Evolutionary conservation across 202 grass and related monocot species (phyloP), one percentile per base, ranked within the genome.

Genomic region (Sporobolus alterniflorus): DNA sequence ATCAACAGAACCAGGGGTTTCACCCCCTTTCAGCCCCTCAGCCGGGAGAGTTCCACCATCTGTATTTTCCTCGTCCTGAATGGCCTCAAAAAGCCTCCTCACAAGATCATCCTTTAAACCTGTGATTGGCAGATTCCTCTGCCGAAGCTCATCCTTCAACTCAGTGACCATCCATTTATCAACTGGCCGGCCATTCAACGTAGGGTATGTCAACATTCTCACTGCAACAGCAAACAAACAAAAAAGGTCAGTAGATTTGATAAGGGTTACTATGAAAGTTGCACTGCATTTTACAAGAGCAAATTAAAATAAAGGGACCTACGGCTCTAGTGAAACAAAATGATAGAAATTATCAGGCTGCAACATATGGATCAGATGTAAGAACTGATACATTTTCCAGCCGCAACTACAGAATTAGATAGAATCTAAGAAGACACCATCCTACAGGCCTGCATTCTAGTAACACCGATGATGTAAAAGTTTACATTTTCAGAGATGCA

Each of bases 71-170:
- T 92, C 86, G 80, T 30, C 55, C 5, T 89, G 90, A 56, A 97
- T 70, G 10, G 86, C 85, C 31, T 89, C 95, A 86, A 65, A 79
- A 11, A 97, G 86, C 66, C 86, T 85, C 76, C 76, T 92, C 74
- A 97, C 81, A 85, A 97, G 73, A 44, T 93, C 92, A 84, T 97
- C 84, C 80, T 94, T 97, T 73, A 94, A 84, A 43, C 90, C 95
- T 51, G 49, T 92, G 30, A 92, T 25, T 59, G 88, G 52, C 11
- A 97, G 74, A 52, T 73, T 89, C 55, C 95, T 94, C 84, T 74
- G 89, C 63, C 71, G 72, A 21, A 97, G 92, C 66, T 94, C 95
- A 41, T 94, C 92, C 88, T 92, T 91, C 74, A 97, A 82, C 56
- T 97, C 92, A 24, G 84, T 86, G 18, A 94, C 86, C 66, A 69